Evolutionary conservation across 2,329 filamentous ascomycete species (phyloP).

Genomic region (Aureobasidium sp.): DNA sequence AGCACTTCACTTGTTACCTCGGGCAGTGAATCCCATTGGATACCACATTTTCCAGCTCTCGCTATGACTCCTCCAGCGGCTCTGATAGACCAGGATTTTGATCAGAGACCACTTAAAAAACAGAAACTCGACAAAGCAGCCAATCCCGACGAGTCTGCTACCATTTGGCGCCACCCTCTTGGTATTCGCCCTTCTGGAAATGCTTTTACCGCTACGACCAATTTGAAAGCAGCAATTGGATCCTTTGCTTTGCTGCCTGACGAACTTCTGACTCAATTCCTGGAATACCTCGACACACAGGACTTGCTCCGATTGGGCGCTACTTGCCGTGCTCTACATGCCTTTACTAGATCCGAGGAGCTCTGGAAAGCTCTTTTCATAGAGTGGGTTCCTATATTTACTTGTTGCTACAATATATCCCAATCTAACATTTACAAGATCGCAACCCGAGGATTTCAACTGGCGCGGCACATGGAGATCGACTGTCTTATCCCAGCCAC

Average conservation of each 20-base stretch:
- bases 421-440: constrained; percentile 30
- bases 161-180: constrained; percentile 70
- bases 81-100: constrained; percentile 15
- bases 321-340: constrained; percentile 80
- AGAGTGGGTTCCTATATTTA: constrained; percentile 56
- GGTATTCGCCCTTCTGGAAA: constrained; percentile 85
- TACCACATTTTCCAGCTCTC: background rate
- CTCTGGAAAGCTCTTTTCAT: constrained; percentile 83
- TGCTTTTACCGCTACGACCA: constrained; percentile 58
- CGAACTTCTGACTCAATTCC: constrained; percentile 66
- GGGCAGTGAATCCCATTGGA: background rate
- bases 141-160: constrained; percentile 30
- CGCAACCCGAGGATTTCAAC: constrained; percentile 41
- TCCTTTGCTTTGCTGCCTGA: constrained; percentile 65
- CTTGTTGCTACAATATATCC: constrained; percentile 19
- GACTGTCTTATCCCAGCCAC: constrained; percentile 60
- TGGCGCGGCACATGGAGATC: constrained; percentile 85
- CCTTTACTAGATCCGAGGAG: constrained; percentile 76
- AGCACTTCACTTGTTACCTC: background rate
- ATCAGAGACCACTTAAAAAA: constrained; percentile 20
- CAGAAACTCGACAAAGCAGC: constrained; percentile 16
- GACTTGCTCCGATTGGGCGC: constrained; percentile 61
- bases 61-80: constrained; percentile 21
- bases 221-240: constrained; percentile 62
- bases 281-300: constrained; percentile 65